phyloP scores from a whole-genome alignment of 1,284 basidiomycete genomes.

The Rhodotorula sp. region DNA sequence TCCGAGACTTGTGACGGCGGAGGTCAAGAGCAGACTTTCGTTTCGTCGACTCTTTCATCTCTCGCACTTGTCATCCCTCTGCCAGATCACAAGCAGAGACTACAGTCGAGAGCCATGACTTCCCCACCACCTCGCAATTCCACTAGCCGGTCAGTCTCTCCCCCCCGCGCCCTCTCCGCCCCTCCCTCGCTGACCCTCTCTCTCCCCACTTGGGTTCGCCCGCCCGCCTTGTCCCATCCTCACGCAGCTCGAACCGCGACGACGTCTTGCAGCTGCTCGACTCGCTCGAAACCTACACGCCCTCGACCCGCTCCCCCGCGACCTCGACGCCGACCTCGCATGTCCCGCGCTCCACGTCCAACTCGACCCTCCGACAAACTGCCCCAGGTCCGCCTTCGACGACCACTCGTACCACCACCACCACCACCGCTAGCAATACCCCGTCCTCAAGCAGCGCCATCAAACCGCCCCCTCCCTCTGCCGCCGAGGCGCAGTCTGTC shows the following conservation, averaged over 20 bases:
- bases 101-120: neutral
- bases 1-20: too few relatives aligned
- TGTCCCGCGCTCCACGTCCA: constrained; percentile 22
- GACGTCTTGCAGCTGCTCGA: constrained; percentile 86
- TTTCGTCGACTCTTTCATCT: neutral
- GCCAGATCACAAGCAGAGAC: too few relatives aligned
- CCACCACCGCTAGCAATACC: neutral
- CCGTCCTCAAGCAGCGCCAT: neutral
- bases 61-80: neutral
- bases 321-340: neutral
- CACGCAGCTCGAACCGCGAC: constrained; percentile 25
- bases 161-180: neutral
- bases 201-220: neutral
- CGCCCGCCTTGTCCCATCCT: neutral
- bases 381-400: neutral
- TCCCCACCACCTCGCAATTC: constrained; percentile 8
- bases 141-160: constrained; percentile 6
- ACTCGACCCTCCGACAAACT: neutral
- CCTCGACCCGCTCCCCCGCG: neutral
- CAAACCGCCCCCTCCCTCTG: constrained; percentile 32
- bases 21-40: too few relatives aligned
- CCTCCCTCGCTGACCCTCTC: neutral
- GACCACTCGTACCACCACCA: neutral
- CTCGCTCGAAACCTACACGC: constrained; percentile 71
- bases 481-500: constrained; percentile 61